These are phyloP conservation scores for Ophiostoma tasmaniense DNA, from an alignment of 2,329 filamentous ascomycete genomes.

Conservation along the genomic window DNA sequence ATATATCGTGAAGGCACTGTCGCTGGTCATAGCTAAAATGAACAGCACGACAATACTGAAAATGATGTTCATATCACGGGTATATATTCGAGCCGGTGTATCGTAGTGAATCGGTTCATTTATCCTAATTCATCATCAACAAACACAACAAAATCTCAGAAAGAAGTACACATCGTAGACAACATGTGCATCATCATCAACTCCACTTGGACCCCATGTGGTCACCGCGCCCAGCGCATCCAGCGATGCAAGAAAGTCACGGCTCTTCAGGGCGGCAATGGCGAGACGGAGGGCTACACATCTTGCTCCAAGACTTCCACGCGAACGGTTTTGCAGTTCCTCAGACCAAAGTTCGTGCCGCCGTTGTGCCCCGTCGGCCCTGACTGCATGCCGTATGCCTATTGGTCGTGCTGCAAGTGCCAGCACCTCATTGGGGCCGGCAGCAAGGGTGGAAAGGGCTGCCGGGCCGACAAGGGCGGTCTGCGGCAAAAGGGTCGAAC, in stretches of 20 bases:
- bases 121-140: not conserved
- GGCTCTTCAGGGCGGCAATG: not conserved
- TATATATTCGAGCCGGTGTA: not conserved
- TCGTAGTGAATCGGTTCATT: not conserved
- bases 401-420: not conserved
- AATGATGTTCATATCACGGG: not conserved
- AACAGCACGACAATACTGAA: not conserved
- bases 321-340: not conserved
- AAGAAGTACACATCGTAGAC: not conserved
- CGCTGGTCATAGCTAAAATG: not conserved
- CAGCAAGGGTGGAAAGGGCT: not conserved
- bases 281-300: not conserved
- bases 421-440: not conserved
- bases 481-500: not conserved
- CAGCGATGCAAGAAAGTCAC: not conserved
- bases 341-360: not conserved
- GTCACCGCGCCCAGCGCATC: not conserved
- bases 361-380: not conserved
- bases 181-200: not conserved
- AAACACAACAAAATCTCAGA: not conserved
- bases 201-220: not conserved
- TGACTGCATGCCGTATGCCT: not conserved
- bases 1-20: not conserved
- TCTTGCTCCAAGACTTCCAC: not conserved
- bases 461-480: not conserved